Evolutionary conservation across 768 basidiomycete genomes (phyloP), one percentile per base, ranked within the genome.

Genomic region (Inosperma sp.): DNA sequence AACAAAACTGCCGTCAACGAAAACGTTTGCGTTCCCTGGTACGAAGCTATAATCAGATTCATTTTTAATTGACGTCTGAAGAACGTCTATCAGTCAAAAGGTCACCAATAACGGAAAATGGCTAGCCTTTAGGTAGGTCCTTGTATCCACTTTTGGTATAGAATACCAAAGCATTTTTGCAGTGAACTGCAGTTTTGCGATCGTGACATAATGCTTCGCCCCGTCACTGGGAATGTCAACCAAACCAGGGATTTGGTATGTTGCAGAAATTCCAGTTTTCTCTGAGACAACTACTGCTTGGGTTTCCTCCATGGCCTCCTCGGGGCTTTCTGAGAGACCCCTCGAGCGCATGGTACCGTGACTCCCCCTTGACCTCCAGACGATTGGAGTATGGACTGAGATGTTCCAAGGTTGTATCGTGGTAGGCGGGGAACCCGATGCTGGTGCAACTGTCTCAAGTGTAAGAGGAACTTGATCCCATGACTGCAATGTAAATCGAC

Each of bases 1-100:
- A 3, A 78, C 71, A 54, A 76, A 80, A 51, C 71, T 72, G 17
- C 75, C 75, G 59, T 81, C 76, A 33, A 80, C 66, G 56, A 78
- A 80, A 0, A 80, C 68, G 51, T 69, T 75, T 0, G 73, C 72
- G 0, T 61, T 51, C 0, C 80, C 80, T 0, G 64, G 53, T n/a
- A 81, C 64, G 13, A 81, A 61, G 4, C 72, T 68, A 48, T 77
- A 77, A 14, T 76, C 71, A 7, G 76, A 77, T 12, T 70, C 68
- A 54, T 81, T 81, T 58, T 69, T 72, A 53, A 81, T 70, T 46
- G 61, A 69, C 13, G 70, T 71, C 71, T 77, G 40, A 6, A 14
- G 36, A 25, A 46, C 25, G 19, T 21, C 3, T 43, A 62, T 33
- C 51, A 67, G 66, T 66, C 67, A 16, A 68, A 61, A 4, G 62